Evolutionary conservation across 2,329 filamentous ascomycete species (phyloP).

Genomic region (Chrysosphaeria jannelii): DNA sequence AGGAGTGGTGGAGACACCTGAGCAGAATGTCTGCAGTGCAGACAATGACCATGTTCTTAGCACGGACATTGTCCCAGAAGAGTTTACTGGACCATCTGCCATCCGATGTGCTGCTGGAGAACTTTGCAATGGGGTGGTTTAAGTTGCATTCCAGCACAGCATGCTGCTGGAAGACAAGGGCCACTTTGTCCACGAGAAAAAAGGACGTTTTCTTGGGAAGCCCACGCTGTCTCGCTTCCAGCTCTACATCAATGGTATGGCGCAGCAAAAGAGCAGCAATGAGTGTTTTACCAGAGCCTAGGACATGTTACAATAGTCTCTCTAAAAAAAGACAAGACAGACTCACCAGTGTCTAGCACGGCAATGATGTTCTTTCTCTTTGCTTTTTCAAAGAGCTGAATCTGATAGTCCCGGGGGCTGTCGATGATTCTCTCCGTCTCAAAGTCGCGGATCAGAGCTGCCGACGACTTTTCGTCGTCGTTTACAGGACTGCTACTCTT

Average conservation of each 20-base stretch:
- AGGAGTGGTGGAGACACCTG: slow-evolving; percentile 48
- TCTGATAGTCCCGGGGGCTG: slow-evolving; percentile 66
- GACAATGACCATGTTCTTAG: slow-evolving; percentile 53
- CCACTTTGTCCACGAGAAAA: slow-evolving; percentile 75
- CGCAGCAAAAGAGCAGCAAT: slow-evolving; percentile 68
- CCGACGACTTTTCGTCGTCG: slow-evolving; percentile 8
- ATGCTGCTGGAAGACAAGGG: slow-evolving; percentile 70
- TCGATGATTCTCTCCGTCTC: slow-evolving; percentile 28
- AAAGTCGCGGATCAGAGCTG: slow-evolving; percentile 9
- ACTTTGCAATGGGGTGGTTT: slow-evolving; percentile 38
- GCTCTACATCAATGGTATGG: slow-evolving; percentile 45
- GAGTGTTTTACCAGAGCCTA: slow-evolving; percentile 80
- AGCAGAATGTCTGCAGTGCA: slow-evolving; percentile 75
- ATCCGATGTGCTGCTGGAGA: slow-evolving; percentile 40
- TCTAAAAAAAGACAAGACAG: neutral
- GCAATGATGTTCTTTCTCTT: slow-evolving; percentile 70
- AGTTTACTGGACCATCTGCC: slow-evolving; percentile 10
- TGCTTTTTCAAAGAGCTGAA: slow-evolving; percentile 69
- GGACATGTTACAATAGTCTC: no score
- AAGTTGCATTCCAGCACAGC: slow-evolving; percentile 58
- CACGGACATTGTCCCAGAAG: slow-evolving; percentile 21
- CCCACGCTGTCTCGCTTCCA: slow-evolving; percentile 33
- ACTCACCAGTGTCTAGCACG: slow-evolving; percentile 57
- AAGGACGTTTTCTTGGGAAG: slow-evolving; percentile 39
- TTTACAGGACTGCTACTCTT: slow-evolving; percentile 6